A percentile compares a stretch with the other conserved stretches of the same genome.
These are phyloP conservation scores for Cudoniella acicularis DNA, from an alignment of 495 filamentous ascomycete genomes.

Conservation along the genomic window DNA sequence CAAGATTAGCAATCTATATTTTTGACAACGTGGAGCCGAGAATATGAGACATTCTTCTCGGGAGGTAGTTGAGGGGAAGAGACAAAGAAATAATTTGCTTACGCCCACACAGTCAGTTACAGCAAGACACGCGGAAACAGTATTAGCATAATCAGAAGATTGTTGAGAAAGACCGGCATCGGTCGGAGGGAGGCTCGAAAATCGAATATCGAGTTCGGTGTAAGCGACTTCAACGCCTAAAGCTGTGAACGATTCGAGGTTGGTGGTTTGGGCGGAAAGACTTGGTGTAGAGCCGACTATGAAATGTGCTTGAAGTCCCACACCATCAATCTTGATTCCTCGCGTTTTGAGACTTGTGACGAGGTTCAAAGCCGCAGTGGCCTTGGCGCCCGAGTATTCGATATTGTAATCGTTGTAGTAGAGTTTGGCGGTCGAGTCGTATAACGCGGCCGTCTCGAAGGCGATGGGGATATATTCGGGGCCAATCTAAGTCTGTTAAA, in stretches of 20 bases:
- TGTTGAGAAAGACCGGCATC: constrained; percentile 50
- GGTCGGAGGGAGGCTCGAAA: constrained; percentile 40
- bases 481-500: constrained; percentile 34
- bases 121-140: constrained; percentile 53
- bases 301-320: constrained; percentile 63
- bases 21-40: too few species aligned
- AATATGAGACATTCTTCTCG: too few species aligned
- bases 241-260: constrained; percentile 43
- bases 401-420: constrained; percentile 72
- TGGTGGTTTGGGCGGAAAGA: constrained; percentile 42
- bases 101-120: constrained; percentile 57
- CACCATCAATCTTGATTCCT: constrained; percentile 58
- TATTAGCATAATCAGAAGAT: constrained; percentile 50
- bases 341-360: constrained; percentile 51
- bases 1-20: too few species aligned
- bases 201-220: constrained; percentile 62
- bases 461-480: constrained; percentile 56
- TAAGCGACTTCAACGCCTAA: constrained; percentile 59
- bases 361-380: constrained; percentile 39
- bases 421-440: constrained; percentile 56
- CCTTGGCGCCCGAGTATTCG: constrained; percentile 49
- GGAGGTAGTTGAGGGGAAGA: too few species aligned
- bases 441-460: constrained; percentile 44
- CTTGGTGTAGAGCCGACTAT: constrained; percentile 52
- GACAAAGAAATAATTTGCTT: too few species aligned